phyloP scores from a whole-genome alignment of 805 yeast genomes.

The Metschnikowia borealis region DNA sequence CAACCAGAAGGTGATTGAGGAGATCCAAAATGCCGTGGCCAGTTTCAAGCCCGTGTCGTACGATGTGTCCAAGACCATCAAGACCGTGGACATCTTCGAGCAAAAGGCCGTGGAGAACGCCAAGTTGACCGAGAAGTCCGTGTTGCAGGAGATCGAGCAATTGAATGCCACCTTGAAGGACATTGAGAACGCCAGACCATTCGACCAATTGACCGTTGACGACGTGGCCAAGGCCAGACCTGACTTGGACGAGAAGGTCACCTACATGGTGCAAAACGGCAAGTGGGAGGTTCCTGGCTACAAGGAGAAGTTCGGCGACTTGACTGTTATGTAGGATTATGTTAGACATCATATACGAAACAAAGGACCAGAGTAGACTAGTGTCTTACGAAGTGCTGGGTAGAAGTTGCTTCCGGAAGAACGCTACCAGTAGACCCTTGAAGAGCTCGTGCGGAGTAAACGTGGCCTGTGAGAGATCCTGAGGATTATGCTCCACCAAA shows the following conservation, averaged over 20 bases:
- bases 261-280: constrained; percentile 92
- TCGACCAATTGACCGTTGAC: constrained; percentile 93
- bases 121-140: constrained; percentile 84
- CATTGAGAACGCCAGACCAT: constrained; percentile 96
- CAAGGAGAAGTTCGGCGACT: constrained; percentile 96
- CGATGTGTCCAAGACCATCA: constrained; percentile 85
- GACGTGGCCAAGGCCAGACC: constrained; percentile 95
- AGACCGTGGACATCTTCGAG: constrained; percentile 90
- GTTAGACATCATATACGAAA: constrained; percentile 2
- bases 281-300: constrained; percentile 98
- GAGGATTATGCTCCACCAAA: not conserved
- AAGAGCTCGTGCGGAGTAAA: constrained; percentile 11
- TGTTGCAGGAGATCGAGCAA: constrained; percentile 77
- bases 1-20: constrained; percentile 74
- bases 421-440: not conserved
- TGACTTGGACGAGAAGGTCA: constrained; percentile 93
- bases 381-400: not conserved
- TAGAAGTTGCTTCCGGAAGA: not conserved
- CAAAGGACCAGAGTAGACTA: not conserved
- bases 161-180: constrained; percentile 85
- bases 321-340: constrained; percentile 73
- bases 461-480: constrained; percentile 6
- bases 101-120: constrained; percentile 95
- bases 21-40: constrained; percentile 72
- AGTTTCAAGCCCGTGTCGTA: constrained; percentile 79